phyloP scores from a whole-genome alignment of 352 stramenopile species.

The Globisporangium echinulatum region DNA sequence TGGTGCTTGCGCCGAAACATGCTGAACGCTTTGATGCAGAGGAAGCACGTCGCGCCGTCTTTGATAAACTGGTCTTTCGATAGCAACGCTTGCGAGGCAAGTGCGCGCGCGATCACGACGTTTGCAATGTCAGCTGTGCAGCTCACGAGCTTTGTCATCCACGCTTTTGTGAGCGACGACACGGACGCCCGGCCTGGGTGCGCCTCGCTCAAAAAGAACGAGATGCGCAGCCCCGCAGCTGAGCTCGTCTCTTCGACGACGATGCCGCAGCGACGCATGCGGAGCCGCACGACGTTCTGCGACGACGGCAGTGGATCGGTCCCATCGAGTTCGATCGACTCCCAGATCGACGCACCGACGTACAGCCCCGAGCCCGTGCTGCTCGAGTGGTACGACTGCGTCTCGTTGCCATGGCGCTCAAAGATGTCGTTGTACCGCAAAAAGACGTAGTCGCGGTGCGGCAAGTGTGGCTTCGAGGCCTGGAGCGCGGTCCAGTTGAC shows the following conservation, averaged over 20 bases:
- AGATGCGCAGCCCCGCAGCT: conserved; percentile 56
- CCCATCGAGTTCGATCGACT: conserved; percentile 78
- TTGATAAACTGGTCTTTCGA: conserved; percentile 77
- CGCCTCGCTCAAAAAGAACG: conserved; percentile 67
- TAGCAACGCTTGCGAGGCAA: conserved; percentile 54
- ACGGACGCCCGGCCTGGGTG: conserved; percentile 63
- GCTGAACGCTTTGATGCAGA: conserved; percentile 70
- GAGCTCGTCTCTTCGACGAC: conserved; percentile 69
- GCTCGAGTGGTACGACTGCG: conserved; percentile 42
- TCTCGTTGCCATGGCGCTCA: conserved; percentile 60
- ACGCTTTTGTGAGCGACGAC: conserved; percentile 62
- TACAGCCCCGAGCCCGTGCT: conserved; percentile 49
- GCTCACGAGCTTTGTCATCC: conserved; percentile 83
- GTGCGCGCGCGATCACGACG: conserved; percentile 53
- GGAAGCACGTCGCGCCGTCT: conserved; percentile 61
- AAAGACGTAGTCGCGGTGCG: conserved; percentile 86
- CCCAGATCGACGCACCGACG: conserved; percentile 75
- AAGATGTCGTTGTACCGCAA: conserved; percentile 75
- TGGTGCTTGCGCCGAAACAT: conserved; percentile 81
- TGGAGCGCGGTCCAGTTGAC: conserved; percentile 83
- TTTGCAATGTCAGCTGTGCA: conserved; percentile 63
- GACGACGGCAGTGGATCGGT: conserved; percentile 63
- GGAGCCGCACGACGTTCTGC: conserved; percentile 75
- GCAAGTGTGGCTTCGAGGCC: conserved; percentile 73
- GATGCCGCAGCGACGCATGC: conserved; percentile 71